These are phyloP conservation scores for Tolypocladium guangdongense DNA, from an alignment of 2,329 filamentous ascomycete genomes.

Conservation along the genomic window DNA sequence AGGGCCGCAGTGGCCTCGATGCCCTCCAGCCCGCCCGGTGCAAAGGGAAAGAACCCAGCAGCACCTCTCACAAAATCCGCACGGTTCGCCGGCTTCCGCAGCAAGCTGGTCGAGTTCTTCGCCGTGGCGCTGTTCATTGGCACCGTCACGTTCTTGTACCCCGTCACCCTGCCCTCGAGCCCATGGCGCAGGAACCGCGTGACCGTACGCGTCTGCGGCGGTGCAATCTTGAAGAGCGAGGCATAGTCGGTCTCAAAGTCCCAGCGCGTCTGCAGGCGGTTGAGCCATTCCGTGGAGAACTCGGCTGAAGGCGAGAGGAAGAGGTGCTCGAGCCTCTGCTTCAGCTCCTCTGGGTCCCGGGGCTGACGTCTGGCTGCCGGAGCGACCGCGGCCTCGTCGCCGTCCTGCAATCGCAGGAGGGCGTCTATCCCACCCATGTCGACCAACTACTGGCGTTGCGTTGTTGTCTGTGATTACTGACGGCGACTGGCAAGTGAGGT, in stretches of 20 bases:
- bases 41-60: slow-evolving; percentile 89
- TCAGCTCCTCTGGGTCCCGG: slow-evolving; percentile 50
- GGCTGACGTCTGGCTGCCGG: slow-evolving; percentile 2
- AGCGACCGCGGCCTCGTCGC: slow-evolving; percentile 4
- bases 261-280: slow-evolving; percentile 82
- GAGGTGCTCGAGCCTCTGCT: slow-evolving; percentile 59
- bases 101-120: slow-evolving; percentile 86
- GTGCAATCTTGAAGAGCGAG: slow-evolving; percentile 77
- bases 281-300: slow-evolving; percentile 80
- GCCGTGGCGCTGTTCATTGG: slow-evolving; percentile 81
- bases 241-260: slow-evolving; percentile 68
- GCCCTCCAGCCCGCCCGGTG: slow-evolving; percentile 77
- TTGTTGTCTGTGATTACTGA: not conserved
- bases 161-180: slow-evolving; percentile 82
- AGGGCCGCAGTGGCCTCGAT: slow-evolving; percentile 77
- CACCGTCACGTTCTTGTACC: slow-evolving; percentile 88
- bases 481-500: not conserved
- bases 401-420: slow-evolving; percentile 19
- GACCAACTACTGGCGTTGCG: not conserved
- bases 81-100: slow-evolving; percentile 73
- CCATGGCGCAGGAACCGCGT: slow-evolving; percentile 87
- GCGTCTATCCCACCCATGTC: slow-evolving; percentile 24
- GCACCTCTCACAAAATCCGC: slow-evolving; percentile 89
- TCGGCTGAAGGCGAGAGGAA: slow-evolving; percentile 69
- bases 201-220: slow-evolving; percentile 88